Evolutionary conservation across 805 yeast species (phyloP).

Genomic region (Monosporozyma aquatica): DNA sequence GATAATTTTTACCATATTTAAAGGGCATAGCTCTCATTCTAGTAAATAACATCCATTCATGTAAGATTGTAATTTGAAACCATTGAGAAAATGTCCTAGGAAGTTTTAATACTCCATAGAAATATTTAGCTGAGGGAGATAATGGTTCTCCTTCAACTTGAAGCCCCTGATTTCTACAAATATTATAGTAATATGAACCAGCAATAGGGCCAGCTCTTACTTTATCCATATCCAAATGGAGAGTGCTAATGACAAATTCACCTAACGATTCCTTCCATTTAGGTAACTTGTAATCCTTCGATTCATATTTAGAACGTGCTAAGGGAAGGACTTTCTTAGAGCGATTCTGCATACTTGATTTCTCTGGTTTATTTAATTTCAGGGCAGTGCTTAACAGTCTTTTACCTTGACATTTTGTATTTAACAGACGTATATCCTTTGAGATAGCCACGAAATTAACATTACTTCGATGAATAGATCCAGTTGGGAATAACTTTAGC

Average conservation of each 20-base stretch:
- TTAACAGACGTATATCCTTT: too few species aligned
- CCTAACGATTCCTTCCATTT: slow-evolving; percentile 51
- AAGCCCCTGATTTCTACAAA: slow-evolving; percentile 78
- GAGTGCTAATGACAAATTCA: slow-evolving; percentile 48
- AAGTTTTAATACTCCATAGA: slow-evolving; percentile 72
- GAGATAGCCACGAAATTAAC: too few species aligned
- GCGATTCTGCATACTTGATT: neutral
- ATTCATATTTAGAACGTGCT: slow-evolving; percentile 34
- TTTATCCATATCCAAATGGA: slow-evolving; percentile 82
- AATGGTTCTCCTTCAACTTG: slow-evolving; percentile 66
- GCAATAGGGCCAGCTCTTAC: slow-evolving; percentile 92
- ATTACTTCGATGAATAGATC: neutral
- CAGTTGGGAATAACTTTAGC: neutral
- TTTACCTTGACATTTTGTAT: too few species aligned
- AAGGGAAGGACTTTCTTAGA: slow-evolving; percentile 25
- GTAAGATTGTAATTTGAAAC: slow-evolving; percentile 87
- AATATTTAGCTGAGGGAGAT: slow-evolving; percentile 67
- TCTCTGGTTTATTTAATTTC: neutral
- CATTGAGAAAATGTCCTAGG: slow-evolving; percentile 90
- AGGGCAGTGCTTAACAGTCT: neutral
- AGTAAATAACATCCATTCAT: slow-evolving; percentile 86
- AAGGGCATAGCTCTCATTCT: slow-evolving; percentile 96
- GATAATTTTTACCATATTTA: slow-evolving; percentile 79
- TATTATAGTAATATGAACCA: slow-evolving; percentile 77
- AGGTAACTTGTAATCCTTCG: slow-evolving; percentile 34